Base-by-base conservation (phyloP, 768 basidiomycete genomes). In the Auriscalpium vulgare region DNA sequence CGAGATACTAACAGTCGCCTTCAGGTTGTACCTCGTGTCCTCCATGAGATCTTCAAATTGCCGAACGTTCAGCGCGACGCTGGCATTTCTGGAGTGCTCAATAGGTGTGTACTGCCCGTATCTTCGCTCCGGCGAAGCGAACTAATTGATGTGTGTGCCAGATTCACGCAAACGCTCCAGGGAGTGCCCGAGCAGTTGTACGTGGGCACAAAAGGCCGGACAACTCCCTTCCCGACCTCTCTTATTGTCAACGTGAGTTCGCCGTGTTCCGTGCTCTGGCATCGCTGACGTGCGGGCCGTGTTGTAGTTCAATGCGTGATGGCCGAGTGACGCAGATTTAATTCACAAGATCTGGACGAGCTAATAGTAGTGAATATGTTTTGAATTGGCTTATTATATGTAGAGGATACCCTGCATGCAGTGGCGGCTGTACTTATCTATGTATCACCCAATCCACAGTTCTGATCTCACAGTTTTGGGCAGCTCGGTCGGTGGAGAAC, bases 141-240 rank as follows among this genome's bases (percentile, higher is more conserved):
- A 5, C 19, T 19, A 11, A 10, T 21, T 40, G 16, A 5, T 21
- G 19, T 37, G 36, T 37, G 23, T 34, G 14, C 14, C 34, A 55
- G 54, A 19, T 50, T 44, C 44, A 53, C 40, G 1, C 46, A 62
- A 37, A 38, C 5, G 5, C 29, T 44, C n/a, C 50, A 46, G n/a
- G 34, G 19, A n/a, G 58, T 57, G 3, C 57, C 53, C 10, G 38
- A 59, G 51, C 37, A 52, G 6, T 47, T 50, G 47, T 65, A 65
- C 43, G 19, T 49, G 13, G 53, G 60, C 50, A 17, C 47, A 9
- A 53, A 59, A 45, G 60, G 64, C 3, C n/a, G n/a, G 23, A 16
- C 55, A 13, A 65, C 62, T 10, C 65, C 62, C 4, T 65, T 66
- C 56, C 64, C 65, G 3, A 54, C 48, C 29, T 62, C 65, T 17